Base-by-base conservation (phyloP, 1,284 basidiomycete species). In the Dichomitus squalens region DNA sequence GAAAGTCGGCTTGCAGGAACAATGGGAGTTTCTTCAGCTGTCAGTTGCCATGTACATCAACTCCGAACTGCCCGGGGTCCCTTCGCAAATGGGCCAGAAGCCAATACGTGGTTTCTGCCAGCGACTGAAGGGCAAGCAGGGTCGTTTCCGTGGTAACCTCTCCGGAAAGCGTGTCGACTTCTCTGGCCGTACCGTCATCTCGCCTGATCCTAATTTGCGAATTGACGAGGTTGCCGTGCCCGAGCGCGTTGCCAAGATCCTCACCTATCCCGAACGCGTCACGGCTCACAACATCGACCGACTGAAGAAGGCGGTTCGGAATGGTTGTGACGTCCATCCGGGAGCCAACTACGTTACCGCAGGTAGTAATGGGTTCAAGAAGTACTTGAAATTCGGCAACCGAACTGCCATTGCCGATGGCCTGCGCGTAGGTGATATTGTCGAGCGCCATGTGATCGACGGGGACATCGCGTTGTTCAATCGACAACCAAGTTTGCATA, bases 141-240 rank as follows among this genome's bases (percentile, higher is more conserved):
- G 97, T 68, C 95, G 97, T 56, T 99, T 99, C 79, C 86, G 97
- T 73, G 97, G 97, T 29, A 99, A 99, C 72, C 81, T 99, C 18
- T 98, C 96, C 0, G 97, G 97, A 61, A 99, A 99, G 75, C 94
- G 97, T 75, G 97, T 99, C 66, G 97, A 99, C 74, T 99, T 99
- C 71, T 98, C 96, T 1, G 97, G 90, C 16, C 90, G 97, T 68
- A 99, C 97, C 5, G 97, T 99, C 75, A 99, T 99, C 70, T 96
- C 95, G 2, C 97, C 97, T 0, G 97, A 99, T 73, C 97, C 97
- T 9, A 99, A 99, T 72, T 78, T 99, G 60, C 90, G 94, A 51
- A 98, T 99, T 69, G 96, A 99, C 73, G 95, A 98, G 75, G 95
- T 98, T 16, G 97, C 97, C 18, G 93, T 99, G 1, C 97, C 97